These are phyloP conservation scores for Seiridium unicorne DNA, from an alignment of 2,329 filamentous ascomycete species.

Conservation along the genomic window DNA sequence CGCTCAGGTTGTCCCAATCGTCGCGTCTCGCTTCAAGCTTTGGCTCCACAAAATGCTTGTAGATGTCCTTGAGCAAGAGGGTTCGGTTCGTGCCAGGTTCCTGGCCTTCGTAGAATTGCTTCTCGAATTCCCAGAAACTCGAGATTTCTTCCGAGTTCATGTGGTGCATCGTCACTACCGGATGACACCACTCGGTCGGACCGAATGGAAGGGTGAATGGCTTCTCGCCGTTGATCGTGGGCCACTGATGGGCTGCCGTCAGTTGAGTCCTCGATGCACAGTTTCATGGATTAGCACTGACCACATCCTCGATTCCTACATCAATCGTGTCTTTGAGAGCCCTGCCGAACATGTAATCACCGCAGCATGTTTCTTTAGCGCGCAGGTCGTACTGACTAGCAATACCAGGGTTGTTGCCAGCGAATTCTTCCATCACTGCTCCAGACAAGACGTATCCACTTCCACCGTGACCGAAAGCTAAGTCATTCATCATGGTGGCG, in stretches of 20 bases:
- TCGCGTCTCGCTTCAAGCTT: conserved; percentile 35
- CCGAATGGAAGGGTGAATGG: conserved; percentile 47
- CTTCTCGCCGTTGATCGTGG: conserved; percentile 56
- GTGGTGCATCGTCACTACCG: conserved; percentile 56
- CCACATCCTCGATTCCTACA: conserved; percentile 38
- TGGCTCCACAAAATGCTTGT: conserved; percentile 40
- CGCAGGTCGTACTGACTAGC: conserved; percentile 44
- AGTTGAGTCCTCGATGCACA: too few relatives aligned
- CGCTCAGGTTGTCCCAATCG: conserved; percentile 53
- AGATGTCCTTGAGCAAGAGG: conserved; percentile 47
- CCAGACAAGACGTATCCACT: conserved; percentile 53
- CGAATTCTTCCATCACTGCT: conserved; percentile 48
- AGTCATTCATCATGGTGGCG: conserved; percentile 37
- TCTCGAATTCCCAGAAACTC: conserved; percentile 51
- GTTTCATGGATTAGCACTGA: conserved; percentile 24
- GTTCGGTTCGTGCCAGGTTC: conserved; percentile 21
- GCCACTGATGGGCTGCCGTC: conserved; percentile 34
- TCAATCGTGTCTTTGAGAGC: conserved; percentile 44
- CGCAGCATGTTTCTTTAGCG: conserved; percentile 44
- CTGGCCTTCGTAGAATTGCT: conserved; percentile 27
- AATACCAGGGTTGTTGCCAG: conserved; percentile 38
- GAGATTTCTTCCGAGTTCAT: conserved; percentile 49
- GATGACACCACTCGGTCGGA: conserved; percentile 52
- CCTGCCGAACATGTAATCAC: conserved; percentile 48
- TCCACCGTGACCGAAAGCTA: conserved; percentile 54